Conservation (phyloP, 176 grass and related monocot species). For the Carex cristatella region DNA sequence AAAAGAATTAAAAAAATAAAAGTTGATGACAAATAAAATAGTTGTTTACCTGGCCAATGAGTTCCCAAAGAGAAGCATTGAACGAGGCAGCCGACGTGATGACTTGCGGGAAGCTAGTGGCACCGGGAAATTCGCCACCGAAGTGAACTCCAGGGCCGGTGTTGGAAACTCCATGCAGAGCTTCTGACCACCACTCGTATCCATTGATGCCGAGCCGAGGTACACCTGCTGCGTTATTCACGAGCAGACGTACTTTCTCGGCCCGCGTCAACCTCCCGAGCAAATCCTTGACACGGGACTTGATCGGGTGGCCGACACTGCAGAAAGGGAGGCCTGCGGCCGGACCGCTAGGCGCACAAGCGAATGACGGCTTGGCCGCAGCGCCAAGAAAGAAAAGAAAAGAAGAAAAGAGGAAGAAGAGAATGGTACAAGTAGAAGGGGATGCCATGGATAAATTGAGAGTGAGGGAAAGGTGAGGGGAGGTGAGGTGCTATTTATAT, state of each 20-base stretch:
- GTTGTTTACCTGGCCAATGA: constrained; percentile 54
- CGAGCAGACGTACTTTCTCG: constrained; percentile 72
- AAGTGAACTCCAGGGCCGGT: constrained; percentile 45
- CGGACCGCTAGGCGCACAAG: constrained; percentile 41
- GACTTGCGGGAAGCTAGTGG: constrained; percentile 92
- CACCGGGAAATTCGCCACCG: constrained; percentile 64
- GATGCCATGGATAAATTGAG: background rate
- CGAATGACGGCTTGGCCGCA: constrained; percentile 29
- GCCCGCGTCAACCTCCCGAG: constrained; percentile 48
- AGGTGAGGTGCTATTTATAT: constrained; percentile 4
- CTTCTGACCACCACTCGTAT: constrained; percentile 99
- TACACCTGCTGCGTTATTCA: constrained; percentile 67
- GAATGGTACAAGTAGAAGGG: constrained; percentile 5
- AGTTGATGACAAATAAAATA: background rate
- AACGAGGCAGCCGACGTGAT: constrained; percentile 67
- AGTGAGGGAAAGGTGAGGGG: background rate
- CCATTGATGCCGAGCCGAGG: constrained; percentile 45
- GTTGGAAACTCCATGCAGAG: constrained; percentile 76
- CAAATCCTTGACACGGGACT: constrained; percentile 37
- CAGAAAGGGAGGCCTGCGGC: constrained; percentile 50
- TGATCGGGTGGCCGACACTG: constrained; percentile 11
- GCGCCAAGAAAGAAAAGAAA: background rate
- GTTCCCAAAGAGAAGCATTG: constrained; percentile 86
- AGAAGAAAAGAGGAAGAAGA: background rate
- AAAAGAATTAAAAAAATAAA: too few relatives aligned